phyloP scores from a whole-genome alignment of 1,284 basidiomycete species.

The Malassezia restricta region DNA sequence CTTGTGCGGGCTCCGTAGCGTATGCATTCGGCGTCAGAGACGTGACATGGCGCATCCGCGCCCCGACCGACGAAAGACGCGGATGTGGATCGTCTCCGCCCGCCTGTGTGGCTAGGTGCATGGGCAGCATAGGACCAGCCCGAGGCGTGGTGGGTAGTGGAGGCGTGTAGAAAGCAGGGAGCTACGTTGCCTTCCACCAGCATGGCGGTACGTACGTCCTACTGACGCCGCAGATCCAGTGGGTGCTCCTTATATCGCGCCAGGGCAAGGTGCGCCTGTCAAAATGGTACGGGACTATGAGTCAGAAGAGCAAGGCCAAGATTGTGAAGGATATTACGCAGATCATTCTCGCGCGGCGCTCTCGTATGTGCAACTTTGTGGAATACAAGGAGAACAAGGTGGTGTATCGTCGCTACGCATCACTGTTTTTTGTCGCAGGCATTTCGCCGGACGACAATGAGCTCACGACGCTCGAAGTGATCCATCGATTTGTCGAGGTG shows the following conservation, averaged over 20 bases:
- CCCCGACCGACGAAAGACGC: too few relatives aligned
- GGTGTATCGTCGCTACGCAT: constrained; percentile 93
- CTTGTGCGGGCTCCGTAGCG: constrained; percentile 2
- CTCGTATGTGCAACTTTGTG: constrained; percentile 97
- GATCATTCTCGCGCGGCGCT: constrained; percentile 83
- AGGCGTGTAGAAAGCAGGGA: background rate
- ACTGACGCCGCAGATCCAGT: constrained; percentile 47
- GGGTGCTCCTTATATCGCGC: constrained; percentile 79
- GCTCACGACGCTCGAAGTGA: constrained; percentile 84
- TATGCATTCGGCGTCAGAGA: constrained; percentile 5
- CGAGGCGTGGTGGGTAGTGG: background rate
- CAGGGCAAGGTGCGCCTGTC: constrained; percentile 96
- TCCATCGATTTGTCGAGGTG: constrained; percentile 98
- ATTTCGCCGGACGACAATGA: constrained; percentile 79
- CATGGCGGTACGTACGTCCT: background rate
- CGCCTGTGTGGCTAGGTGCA: background rate
- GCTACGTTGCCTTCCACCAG: background rate
- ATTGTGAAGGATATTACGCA: constrained; percentile 99
- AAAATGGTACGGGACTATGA: constrained; percentile 97
- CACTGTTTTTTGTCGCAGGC: constrained; percentile 92
- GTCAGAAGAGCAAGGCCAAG: constrained; percentile 86
- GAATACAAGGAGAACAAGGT: constrained; percentile 77
- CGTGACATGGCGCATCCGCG: constrained; percentile 4
- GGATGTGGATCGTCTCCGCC: too few relatives aligned
- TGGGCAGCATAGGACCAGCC: constrained; percentile 6